Evolutionary conservation across 2,329 filamentous ascomycete genomes (phyloP).

Genomic region (Fusarium sp.): DNA sequence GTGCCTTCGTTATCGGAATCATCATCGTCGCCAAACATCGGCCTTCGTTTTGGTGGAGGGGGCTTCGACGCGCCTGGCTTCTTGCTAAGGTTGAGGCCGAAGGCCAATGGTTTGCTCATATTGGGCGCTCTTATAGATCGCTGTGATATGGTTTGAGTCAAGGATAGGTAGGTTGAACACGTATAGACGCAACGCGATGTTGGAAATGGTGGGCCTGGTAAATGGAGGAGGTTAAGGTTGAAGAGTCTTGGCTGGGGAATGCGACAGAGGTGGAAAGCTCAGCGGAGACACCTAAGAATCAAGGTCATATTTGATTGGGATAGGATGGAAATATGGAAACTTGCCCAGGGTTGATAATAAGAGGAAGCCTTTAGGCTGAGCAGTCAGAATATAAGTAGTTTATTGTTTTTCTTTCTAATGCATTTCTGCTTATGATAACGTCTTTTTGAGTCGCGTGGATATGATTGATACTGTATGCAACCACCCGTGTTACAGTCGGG

Average conservation of each 20-base stretch:
- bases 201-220: background rate
- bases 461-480: background rate
- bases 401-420: background rate
- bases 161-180: background rate
- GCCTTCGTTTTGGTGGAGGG: slow-evolving; percentile 60
- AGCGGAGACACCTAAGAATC: background rate
- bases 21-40: slow-evolving; percentile 65
- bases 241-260: background rate
- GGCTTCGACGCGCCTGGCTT: slow-evolving; percentile 63
- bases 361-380: too few relatives aligned
- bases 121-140: background rate
- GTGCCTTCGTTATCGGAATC: slow-evolving; percentile 63
- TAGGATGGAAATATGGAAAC: background rate
- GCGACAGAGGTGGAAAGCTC: background rate
- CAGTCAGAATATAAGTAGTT: background rate
- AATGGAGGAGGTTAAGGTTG: slow-evolving; percentile 11
- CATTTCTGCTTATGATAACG: background rate
- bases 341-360: background rate
- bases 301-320: background rate
- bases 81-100: slow-evolving; percentile 69
- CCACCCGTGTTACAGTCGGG: background rate
- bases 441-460: background rate
- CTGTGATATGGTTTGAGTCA: background rate
- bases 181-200: background rate
- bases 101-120: slow-evolving; percentile 62